Base-by-base conservation (phyloP, 768 basidiomycete species). In the Rhizopogon vesiculosus region DNA sequence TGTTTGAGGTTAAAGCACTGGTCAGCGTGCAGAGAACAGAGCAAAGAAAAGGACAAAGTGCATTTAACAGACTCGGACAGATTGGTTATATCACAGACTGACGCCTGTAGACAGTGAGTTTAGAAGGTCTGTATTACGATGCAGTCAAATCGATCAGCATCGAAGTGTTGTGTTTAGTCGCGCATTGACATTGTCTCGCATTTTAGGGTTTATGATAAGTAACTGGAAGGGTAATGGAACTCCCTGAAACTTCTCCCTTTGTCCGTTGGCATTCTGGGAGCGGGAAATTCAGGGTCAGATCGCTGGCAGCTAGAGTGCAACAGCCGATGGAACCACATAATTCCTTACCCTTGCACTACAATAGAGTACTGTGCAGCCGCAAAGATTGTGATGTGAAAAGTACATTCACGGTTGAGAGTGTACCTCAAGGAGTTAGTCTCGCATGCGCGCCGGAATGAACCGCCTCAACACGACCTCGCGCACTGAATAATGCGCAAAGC, bases 391-490 rank as follows among this genome's bases (percentile, higher is more conserved):
- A 33, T 15, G 13, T 18, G 7, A 35, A 15, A 13, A 18, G 13
- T 7, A 19, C 6, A 19, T 19, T 19, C n/a, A 41, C 18, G 10
- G 45, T 45, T 29, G 18, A 8, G 13, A 7, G 15, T 22, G 22
- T 15, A 22, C 15, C 15, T 49, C 19, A 3, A 49, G 13, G 8
- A 49, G 31, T 76, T 70, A 95, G 72, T 93, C 92, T 25, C 95
- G 83, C 93, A 95, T 93, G 13, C 95, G 78, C 0, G 94, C 91
- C 1, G 95, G 94, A 41, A 96, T 83, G 67, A 95, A 98, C 40
- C 95, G 77, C 29, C 91, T 78, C 1, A 96, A 67, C 1, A 86
- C 80, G 3, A 98, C 89, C 67, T 98, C 97, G 42, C 89, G 75
- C 6, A 99, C 78, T 5, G 86, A 84, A 64, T 92, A 97, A 54